Percentiles rank a stretch among this genome's conserved stretches.
phyloP scores from a whole-genome alignment of 306 rosid species.

The Vicia faba region DNA sequence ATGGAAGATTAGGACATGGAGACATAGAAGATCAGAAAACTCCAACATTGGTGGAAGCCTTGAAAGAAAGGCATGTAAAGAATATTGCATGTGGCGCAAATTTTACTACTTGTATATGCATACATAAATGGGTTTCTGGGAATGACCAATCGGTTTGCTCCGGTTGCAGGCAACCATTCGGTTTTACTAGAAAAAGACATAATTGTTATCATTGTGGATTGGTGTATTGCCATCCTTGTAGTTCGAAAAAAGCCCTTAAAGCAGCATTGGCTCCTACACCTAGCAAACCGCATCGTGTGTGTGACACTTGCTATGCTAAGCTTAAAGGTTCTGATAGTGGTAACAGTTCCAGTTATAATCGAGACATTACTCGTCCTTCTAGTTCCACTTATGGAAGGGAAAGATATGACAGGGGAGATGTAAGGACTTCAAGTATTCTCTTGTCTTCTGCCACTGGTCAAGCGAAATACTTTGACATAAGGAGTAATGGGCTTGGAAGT shows the following conservation, averaged over 20 bases:
- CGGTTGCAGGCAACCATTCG: conserved; percentile 92
- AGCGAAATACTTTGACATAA: conserved; percentile 59
- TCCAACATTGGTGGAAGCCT: conserved; percentile 85
- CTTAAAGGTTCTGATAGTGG: conserved; percentile 65
- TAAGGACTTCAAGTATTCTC: conserved; percentile 61
- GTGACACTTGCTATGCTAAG: conserved; percentile 81
- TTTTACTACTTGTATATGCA: conserved; percentile 80
- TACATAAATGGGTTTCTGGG: conserved; percentile 95
- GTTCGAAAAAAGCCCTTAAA: conserved; percentile 79
- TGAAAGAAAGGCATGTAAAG: conserved; percentile 82
- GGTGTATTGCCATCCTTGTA: conserved; percentile 91
- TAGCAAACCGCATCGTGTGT: conserved; percentile 95
- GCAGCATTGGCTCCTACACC: conserved; percentile 97
- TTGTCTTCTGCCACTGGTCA: conserved; percentile 68
- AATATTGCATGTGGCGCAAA: conserved; percentile 79
- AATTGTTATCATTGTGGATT: conserved; percentile 94
- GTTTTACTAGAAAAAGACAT: conserved; percentile 92
- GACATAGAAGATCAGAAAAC: conserved; percentile 65
- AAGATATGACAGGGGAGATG: conserved; percentile 51
- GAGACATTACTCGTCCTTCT: conserved; percentile 49
- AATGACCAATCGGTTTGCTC: conserved; percentile 92
- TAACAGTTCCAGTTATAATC: conserved; percentile 37
- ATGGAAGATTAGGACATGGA: conserved; percentile 95
- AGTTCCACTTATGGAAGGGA: conserved; percentile 60
- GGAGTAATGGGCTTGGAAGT: conserved; percentile 47